These are phyloP conservation scores for Cladosporium sp. DNA, from an alignment of 2,329 filamentous ascomycete species.

Conservation along the genomic window DNA sequence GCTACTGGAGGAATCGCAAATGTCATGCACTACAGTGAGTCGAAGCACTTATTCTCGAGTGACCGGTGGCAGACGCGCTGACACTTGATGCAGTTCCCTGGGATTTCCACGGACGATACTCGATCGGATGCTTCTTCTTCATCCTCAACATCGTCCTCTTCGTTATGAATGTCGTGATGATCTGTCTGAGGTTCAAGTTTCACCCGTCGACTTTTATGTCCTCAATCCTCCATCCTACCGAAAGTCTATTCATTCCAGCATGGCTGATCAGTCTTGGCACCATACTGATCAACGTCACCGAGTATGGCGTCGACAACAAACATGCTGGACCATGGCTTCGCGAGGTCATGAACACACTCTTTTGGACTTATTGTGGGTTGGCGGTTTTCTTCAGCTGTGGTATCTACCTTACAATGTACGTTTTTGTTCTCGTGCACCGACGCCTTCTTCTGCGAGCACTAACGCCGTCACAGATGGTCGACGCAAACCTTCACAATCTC, in stretches of 20 bases:
- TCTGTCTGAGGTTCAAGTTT: slow-evolving; percentile 67
- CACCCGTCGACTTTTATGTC: slow-evolving; percentile 69
- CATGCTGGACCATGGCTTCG: slow-evolving; percentile 58
- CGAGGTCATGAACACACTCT: slow-evolving; percentile 63
- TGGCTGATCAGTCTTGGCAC: slow-evolving; percentile 66
- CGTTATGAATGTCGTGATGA: slow-evolving; percentile 67
- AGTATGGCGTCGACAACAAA: slow-evolving; percentile 61
- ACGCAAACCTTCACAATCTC: slow-evolving; percentile 71
- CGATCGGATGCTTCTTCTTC: slow-evolving; percentile 52
- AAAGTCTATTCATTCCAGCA: slow-evolving; percentile 75
- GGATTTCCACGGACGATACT: slow-evolving; percentile 47
- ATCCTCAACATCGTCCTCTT: slow-evolving; percentile 59
- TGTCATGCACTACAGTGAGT: slow-evolving; percentile 57
- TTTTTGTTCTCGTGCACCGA: slow-evolving; percentile 41
- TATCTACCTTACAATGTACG: slow-evolving; percentile 72
- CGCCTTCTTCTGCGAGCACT: background rate
- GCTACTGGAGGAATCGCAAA: slow-evolving; percentile 56
- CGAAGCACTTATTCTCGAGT: background rate
- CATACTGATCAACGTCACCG: slow-evolving; percentile 65
- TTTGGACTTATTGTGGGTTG: slow-evolving; percentile 71
- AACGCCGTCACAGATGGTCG: slow-evolving; percentile 54
- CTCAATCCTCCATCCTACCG: slow-evolving; percentile 74
- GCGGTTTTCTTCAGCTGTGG: slow-evolving; percentile 67
- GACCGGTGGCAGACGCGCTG: background rate
- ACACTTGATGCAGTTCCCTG: slow-evolving; percentile 38